phyloP scores from a whole-genome alignment of 2,329 filamentous ascomycete species.

The Apiospora koreana region DNA sequence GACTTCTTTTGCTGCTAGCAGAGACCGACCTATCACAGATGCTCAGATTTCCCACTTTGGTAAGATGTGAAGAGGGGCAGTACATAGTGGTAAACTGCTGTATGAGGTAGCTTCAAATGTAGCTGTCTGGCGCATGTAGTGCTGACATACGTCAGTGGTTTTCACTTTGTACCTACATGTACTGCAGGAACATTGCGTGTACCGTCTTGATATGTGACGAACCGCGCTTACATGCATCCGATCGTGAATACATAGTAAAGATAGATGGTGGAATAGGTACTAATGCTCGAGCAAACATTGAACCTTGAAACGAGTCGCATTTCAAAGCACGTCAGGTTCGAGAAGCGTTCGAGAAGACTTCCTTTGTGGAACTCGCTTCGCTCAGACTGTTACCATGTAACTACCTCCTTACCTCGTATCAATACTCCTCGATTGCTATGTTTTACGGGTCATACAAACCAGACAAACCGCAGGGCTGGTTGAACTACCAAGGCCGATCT shows the following conservation, averaged over 20 bases:
- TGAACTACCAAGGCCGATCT: not conserved
- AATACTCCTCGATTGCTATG: too few species aligned
- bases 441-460: not conserved
- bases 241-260: not conserved
- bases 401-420: too few species aligned
- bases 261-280: not conserved
- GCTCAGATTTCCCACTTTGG: constrained; percentile 3
- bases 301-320: not conserved
- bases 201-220: not conserved
- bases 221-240: not conserved
- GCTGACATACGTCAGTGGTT: too few species aligned
- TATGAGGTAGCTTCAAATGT: too few species aligned
- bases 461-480: not conserved
- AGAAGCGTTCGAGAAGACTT: not conserved
- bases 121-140: too few species aligned
- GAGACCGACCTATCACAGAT: not conserved
- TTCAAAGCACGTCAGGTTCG: not conserved
- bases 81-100: too few species aligned
- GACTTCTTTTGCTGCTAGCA: not conserved
- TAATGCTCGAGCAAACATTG: not conserved
- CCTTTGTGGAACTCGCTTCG: not conserved
- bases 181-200: not conserved
- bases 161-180: not conserved
- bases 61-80: not conserved
- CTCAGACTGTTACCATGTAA: not conserved